Evolutionary conservation across 2,329 filamentous ascomycete genomes (phyloP), one percentile per base, ranked within the genome.

Genomic region (Botryotinia globosa): DNA sequence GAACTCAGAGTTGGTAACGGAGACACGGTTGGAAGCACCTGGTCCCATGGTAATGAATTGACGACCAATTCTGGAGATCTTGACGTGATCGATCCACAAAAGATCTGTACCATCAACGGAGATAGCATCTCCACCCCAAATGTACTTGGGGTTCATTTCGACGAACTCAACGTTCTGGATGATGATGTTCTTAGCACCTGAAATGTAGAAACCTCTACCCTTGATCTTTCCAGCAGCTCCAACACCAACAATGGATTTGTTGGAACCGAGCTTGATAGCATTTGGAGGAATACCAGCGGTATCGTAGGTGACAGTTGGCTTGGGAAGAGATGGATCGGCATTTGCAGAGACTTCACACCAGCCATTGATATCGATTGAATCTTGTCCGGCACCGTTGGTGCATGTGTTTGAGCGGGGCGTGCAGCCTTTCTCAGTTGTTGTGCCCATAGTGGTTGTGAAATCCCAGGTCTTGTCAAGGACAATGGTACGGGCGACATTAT

Each of bases 121-220:
- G 78, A 89, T 87, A 56, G 85, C 87, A 78, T 89, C 87, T 70
- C 87, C 87, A 71, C 87, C 87, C 87, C 87, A 89, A 76, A 89
- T 86, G 77, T 88, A 87, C 78, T 86, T 77, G 25, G 87, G 84
- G 82, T 89, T 89, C 66, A 89, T 81, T 69, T 87, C 82, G 69
- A 86, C 87, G 77, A 88, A 84, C 70, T 85, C 83, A 72, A 88
- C 81, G 80, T 87, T 89, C 66, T 69, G 66, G 42, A 69, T 69
- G 3, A 69, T 69, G 37, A 69, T 59, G 10, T 69, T 45, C 3
- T 29, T 58, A 6, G 29, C 51, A 42, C 25, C 37, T 22, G 14
- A 3, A 18, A 69, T 44, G 7, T 9, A 34, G 7, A 69, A 45
- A 12, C 51, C 66, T 69, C 29, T 69, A 42, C 66, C 66, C 32